Base-by-base conservation (phyloP, 371 early-diverging fungal genomes). In the Rhizopus delemar region DNA sequence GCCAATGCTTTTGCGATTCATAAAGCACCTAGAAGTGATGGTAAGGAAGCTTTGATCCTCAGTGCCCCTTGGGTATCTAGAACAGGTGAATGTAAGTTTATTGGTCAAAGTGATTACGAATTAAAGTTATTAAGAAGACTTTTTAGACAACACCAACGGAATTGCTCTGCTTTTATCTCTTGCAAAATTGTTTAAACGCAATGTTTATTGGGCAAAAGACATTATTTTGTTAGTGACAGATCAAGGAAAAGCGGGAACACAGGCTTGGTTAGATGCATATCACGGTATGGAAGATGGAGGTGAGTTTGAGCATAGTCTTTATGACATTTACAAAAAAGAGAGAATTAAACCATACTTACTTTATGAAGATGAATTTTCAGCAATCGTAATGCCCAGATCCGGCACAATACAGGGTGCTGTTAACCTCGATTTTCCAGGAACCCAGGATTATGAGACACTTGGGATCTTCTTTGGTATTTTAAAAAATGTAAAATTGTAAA, bases 241-340 rank as follows among this genome's bases (percentile, higher is more conserved):
- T 65, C 77, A 86, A 5, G 89, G 85, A 12, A 79, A 82, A 22
- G 59, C 70, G 3, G 96, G 96, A 3, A 85, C 89, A 5, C 88
- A 92, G 53, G 87, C 89, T 6, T 98, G 95, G 95, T 75, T 97
- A n/a, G 82, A 88, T 46, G 91, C 93, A 1, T 96, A 98, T 71
- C 96, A 96, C 69, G 93, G 92, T 28, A 69, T 73, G 9, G 69
- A 64, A 8, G 59, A 72, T 12, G 35, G 68, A 32, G 74, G 79
- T 78, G 64, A 50, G 51, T 36, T n/a, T 38, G 8, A 13, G 8
- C 13, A 13, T 11, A 48, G 12, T 48, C 4, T 29, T 4, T 48
- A 29, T 28, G 28, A 8, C 12, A n/a, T 6, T 8, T 48, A 15
- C 6, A n/a, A n/a, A 43, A 2, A 6, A 6, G 43, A 15, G 22